Evolutionary conservation across 139 green algal genomes (phyloP), one percentile per base, ranked within the genome.

Genomic region (Marvania coccoides): DNA sequence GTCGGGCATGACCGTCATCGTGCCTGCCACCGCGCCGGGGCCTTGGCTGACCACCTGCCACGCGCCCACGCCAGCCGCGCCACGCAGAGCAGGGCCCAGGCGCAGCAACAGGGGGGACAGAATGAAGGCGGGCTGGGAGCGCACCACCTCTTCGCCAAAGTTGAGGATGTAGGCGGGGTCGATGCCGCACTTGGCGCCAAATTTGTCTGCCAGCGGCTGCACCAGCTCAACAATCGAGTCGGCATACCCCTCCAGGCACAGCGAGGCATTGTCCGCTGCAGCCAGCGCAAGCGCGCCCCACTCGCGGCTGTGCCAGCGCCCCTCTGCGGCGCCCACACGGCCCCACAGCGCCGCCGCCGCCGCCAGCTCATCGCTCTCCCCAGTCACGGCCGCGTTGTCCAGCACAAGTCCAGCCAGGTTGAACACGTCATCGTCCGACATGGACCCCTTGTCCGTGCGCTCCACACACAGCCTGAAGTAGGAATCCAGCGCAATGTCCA

Each of bases 91-190:
- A 23, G 76, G 79, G 68, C 88, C 76, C 64, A 96, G 76, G 63
- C 34, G 63, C 47, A 73, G 66, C 35, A 96, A 64, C 62, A 95
- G 65, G 29, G 59, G 59, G 26, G 74, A 79, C 8, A 85, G 71
- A 14, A 90, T 61, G 67, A 91, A 92, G 19, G 88, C 30, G 0
- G 86, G 74, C 68, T 90, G 87, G n/a, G 80, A 81, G 19, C 91
- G 77, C 35, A 94, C 88, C 48, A 93, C 81, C 81, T 97, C 91
- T 81, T 94, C 88, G 13, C 83, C 87, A 79, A 96, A 96, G 73
- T 95, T 96, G 47, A 66, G 42, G 31, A 93, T 74, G 68, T 92
- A 90, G 13, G 56, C 53, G 9, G 33, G 24, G 35, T 89, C 77
- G 54, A 93, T 74, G 24, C 63, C 62, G 61, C 79, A 87, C 7